Base-by-base conservation (phyloP, 768 basidiomycete genomes). In the Trametes elegans region DNA sequence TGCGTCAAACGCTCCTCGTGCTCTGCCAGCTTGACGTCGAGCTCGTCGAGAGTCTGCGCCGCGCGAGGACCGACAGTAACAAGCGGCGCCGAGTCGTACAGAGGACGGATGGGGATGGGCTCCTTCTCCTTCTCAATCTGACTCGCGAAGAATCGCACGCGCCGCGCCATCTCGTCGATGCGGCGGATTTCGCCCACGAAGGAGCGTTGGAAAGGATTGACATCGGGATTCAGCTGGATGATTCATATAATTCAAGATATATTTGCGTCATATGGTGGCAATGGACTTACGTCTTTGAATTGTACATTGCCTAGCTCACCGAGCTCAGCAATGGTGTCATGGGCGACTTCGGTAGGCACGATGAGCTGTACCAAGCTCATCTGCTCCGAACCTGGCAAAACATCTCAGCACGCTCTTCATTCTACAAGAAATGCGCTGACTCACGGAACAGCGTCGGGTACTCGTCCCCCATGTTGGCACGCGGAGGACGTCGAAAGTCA, bases 281-380 rank as follows among this genome's bases (percentile, higher is more conserved):
- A 18, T 26, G 8, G 19, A 71, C 89, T 63, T 63, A 95, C 93
- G 73, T 99, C 97, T 75, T 95, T 96, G 74, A 98, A 97, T 69
- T 98, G 93, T 24, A 98, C 89, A 71, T 96, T 81, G 41, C 95
- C 93, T 39, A 98, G 84, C 71, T 97, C 93, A 62, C 93, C 97
- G 16, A 99, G 84, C 69, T 96, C 93, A 48, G 89, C 86, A 57
- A 98, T 92, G 42, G 96, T 92, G 68, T 98, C 93, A 71, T 99
- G 97, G 26, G 95, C 93, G 58, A 96, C 93, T 79, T 99, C 97
- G 34, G 90, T 88, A 39, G 96, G 97, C 63, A 98, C 89, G 69
- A 93, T 95, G 66, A 99, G 85, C 79, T 98, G 93, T 60, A 96
- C 90, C 74, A 95, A 78, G 79, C 93, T 96, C 95, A 98, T 98